Percentiles rank a stretch among this genome's conserved stretches.
Conservation (phyloP, 169 alveolate genomes). For the Theileria luwenshuni region DNA sequence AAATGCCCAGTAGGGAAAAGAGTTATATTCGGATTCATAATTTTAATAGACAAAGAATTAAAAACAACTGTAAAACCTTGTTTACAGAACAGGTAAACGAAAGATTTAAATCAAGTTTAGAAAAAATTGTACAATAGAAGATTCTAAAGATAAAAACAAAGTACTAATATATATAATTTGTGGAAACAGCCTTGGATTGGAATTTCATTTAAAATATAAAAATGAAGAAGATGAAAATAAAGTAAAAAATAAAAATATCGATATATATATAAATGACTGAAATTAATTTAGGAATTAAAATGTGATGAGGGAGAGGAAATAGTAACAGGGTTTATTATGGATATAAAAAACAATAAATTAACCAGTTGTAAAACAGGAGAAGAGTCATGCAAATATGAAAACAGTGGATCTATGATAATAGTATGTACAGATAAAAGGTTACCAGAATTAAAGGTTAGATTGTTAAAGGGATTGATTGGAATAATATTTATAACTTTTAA, state of each 20-base stretch:
- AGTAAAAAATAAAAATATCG: background rate
- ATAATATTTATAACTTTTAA: background rate
- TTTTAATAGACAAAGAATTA: slow-evolving; percentile 20
- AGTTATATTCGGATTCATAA: slow-evolving; percentile 56
- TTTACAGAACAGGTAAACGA: slow-evolving; percentile 22
- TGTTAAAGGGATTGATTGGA: too few relatives aligned
- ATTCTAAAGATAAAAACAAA: background rate
- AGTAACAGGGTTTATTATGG: slow-evolving; percentile 50
- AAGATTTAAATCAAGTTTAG: slow-evolving; percentile 13
- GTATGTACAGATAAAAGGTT: slow-evolving; percentile 59
- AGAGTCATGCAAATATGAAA: background rate
- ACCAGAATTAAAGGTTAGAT: slow-evolving; percentile 57
- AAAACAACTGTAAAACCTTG: slow-evolving; percentile 32
- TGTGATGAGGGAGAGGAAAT: slow-evolving; percentile 45
- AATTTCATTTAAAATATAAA: slow-evolving; percentile 8
- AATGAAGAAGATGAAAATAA: background rate
- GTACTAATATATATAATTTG: slow-evolving; percentile 45
- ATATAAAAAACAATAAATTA: background rate
- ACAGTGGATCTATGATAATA: background rate
- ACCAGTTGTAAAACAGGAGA: slow-evolving; percentile 56
- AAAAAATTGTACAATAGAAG: slow-evolving; percentile 21
- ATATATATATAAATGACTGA: background rate
- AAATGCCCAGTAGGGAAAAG: slow-evolving; percentile 45
- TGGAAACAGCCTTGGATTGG: slow-evolving; percentile 60
- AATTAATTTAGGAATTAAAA: slow-evolving; percentile 6